A percentile compares a stretch with the other conserved stretches of the same genome.
These are phyloP conservation scores for Pestalotiopsis sp. DNA, from an alignment of 2,329 filamentous ascomycete genomes.

Conservation along the genomic window DNA sequence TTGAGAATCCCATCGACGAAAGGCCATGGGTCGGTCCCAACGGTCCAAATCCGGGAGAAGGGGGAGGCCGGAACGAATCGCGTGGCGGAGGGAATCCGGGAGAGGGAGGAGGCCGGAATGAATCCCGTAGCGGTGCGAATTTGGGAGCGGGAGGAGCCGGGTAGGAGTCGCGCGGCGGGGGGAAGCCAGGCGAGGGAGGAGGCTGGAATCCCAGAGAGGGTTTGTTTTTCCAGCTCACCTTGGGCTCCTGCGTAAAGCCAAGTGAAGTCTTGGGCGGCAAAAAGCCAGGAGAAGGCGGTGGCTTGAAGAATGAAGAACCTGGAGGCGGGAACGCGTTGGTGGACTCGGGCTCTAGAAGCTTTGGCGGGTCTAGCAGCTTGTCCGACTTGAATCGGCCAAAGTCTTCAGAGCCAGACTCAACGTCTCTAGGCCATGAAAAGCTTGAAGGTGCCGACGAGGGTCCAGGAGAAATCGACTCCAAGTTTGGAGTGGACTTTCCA, in stretches of 20 bases:
- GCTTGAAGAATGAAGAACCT: constrained; percentile 31
- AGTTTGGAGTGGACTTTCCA: constrained; percentile 55
- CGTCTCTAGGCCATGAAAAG: constrained; percentile 59
- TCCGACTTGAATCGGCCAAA: constrained; percentile 43
- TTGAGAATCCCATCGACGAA: constrained; percentile 45
- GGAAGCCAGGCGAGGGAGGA: constrained; percentile 20
- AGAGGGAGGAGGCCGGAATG: constrained; percentile 27
- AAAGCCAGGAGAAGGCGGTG: constrained; percentile 27
- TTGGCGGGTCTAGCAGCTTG: constrained; percentile 36
- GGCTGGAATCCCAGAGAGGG: constrained; percentile 9
- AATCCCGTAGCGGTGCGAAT: constrained; percentile 36
- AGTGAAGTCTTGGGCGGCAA: constrained; percentile 8
- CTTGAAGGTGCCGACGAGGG: constrained; percentile 69
- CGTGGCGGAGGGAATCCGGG: constrained; percentile 27
- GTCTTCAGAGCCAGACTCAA: constrained; percentile 41
- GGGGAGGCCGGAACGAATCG: constrained; percentile 37
- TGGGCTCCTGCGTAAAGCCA: not conserved
- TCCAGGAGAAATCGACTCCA: constrained; percentile 58
- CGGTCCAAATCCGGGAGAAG: constrained; percentile 47
- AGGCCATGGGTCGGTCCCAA: constrained; percentile 39
- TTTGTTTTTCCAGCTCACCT: not conserved
- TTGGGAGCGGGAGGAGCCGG: constrained; percentile 47
- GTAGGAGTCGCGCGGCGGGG: constrained; percentile 27
- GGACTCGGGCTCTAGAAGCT: constrained; percentile 35
- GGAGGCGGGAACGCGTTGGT: constrained; percentile 25